Base-by-base conservation (phyloP, 2,329 filamentous ascomycete species). In the Penicillium sclerotigenum region DNA sequence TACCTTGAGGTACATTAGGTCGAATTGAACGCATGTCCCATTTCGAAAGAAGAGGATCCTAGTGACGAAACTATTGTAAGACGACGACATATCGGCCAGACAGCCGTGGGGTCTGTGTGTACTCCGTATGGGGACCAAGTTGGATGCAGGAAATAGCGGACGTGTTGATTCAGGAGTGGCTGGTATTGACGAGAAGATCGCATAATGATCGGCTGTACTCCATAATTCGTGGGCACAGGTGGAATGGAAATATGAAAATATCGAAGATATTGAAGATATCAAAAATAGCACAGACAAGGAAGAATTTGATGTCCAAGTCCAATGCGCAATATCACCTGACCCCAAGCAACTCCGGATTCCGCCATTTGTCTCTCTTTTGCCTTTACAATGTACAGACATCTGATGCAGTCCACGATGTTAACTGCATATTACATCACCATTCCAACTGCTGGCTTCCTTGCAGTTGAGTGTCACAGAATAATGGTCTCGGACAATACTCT, bases 381-480 rank as follows among this genome's bases (percentile, higher is more conserved):
- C 41, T 29, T 47, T 33, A 16, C 31, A 16, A 33, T 31, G 34
- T 43, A 37, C 42, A 28, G 26, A 40, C 16, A 42, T n/a, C 46
- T 37, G 48, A 56, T 57, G 57, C 59, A 56, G 29, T 34, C 20
- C 31, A 52, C 55, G 43, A 47, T 48, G 13, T 29, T 22, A 26
- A 20, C 37, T 54, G 52, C 52, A 54, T 31, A 54, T 54, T 51
- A 51, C 33, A 62, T 62, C 59, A 40, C 40, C 54, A 61, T 62
- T 54, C 31, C 34, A 58, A 64, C 56, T 53, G 46, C 56, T 41
- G 52, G 50, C 60, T 62, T 46, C 52, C 52, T 54, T 54, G 42
- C 51, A 28, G 43, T 41, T 24, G 51, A 49, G 52, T 49, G 14
- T 31, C 43, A 54, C 50, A 34, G 36, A 43, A 18, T 31, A 20